Percentiles rank a stretch among this genome's conserved stretches.
phyloP scores from a whole-genome alignment of 2,329 filamentous ascomycete genomes.

The Torrubiella hemipterigena region DNA sequence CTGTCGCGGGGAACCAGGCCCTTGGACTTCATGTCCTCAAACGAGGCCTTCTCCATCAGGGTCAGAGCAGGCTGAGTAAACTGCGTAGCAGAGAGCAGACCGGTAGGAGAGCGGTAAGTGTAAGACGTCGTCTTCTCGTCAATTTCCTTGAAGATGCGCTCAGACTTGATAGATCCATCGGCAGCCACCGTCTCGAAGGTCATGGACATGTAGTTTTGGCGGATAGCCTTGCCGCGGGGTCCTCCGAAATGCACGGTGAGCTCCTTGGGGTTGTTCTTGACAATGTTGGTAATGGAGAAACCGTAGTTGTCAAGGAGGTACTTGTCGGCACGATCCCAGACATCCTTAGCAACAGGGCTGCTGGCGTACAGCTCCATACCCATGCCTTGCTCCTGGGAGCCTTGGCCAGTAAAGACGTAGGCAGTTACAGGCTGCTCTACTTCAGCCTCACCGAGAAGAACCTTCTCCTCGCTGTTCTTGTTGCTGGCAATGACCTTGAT shows the following conservation, averaged over 20 bases:
- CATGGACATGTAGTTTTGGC: conserved; percentile 99
- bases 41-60: conserved; percentile 98
- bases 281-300: conserved; percentile 96
- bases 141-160: conserved; percentile 99
- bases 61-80: conserved; percentile 97
- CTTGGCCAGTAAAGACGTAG: conserved; percentile 97
- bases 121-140: conserved; percentile 87
- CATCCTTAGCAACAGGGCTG: conserved; percentile 88
- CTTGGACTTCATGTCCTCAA: conserved; percentile 97
- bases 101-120: conserved; percentile 91
- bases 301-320: conserved; percentile 98
- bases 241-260: conserved; percentile 97
- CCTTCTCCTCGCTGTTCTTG: conserved; percentile 92
- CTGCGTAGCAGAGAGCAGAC: conserved; percentile 89
- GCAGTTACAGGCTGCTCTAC: conserved; percentile 94
- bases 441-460: conserved; percentile 87
- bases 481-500: conserved; percentile 97
- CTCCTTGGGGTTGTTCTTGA: conserved; percentile 99
- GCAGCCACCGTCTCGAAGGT: conserved; percentile 95
- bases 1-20: conserved; percentile 91
- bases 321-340: conserved; percentile 95
- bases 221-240: conserved; percentile 90
- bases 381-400: conserved; percentile 98
- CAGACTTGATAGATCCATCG: conserved; percentile 89
- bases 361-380: conserved; percentile 97